phyloP scores from a whole-genome alignment of 257 asterid genomes.

The Echites panduratus region DNA sequence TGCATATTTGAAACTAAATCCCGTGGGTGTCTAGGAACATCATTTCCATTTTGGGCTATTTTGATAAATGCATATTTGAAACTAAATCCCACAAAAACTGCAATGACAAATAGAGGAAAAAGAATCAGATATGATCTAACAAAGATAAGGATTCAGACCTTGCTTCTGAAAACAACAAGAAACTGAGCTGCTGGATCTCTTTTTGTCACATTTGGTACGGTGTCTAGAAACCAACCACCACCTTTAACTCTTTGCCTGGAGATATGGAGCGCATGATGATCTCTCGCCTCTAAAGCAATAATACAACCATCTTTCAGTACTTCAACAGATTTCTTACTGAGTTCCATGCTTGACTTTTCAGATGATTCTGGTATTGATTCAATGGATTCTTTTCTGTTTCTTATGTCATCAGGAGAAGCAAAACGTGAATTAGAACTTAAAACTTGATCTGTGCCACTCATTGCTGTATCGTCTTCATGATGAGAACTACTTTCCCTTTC shows the following conservation, averaged over 20 bases:
- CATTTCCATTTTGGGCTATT: not conserved
- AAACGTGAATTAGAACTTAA: slow-evolving; percentile 83
- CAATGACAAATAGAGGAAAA: not conserved
- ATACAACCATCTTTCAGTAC: slow-evolving; percentile 82
- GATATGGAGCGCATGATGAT: slow-evolving; percentile 66
- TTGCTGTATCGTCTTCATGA: slow-evolving; percentile 78
- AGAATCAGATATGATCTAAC: slow-evolving; percentile 4
- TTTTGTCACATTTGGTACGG: slow-evolving; percentile 72
- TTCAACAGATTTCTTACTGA: slow-evolving; percentile 51
- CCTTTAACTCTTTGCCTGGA: slow-evolving; percentile 92
- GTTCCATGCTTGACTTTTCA: slow-evolving; percentile 44
- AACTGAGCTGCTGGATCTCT: slow-evolving; percentile 99
- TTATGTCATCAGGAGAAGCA: slow-evolving; percentile 87
- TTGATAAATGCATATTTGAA: not conserved
- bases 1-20: not conserved
- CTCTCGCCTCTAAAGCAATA: slow-evolving; percentile 78
- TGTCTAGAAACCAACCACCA: slow-evolving; percentile 98
- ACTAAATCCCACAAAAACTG: not conserved
- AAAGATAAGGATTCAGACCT: slow-evolving; percentile 40
- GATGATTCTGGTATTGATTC: slow-evolving; percentile 56
- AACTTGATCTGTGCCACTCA: slow-evolving; percentile 90
- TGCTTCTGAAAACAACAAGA: slow-evolving; percentile 76
- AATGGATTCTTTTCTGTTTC: slow-evolving; percentile 56
- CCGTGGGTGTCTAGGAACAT: no score
- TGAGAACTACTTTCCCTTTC: slow-evolving; percentile 76